A percentile compares a stretch with the other conserved stretches of the same genome.
These are phyloP conservation scores for Neofusicoccum sp. DNA, from an alignment of 2,329 filamentous ascomycete species.

Conservation along the genomic window DNA sequence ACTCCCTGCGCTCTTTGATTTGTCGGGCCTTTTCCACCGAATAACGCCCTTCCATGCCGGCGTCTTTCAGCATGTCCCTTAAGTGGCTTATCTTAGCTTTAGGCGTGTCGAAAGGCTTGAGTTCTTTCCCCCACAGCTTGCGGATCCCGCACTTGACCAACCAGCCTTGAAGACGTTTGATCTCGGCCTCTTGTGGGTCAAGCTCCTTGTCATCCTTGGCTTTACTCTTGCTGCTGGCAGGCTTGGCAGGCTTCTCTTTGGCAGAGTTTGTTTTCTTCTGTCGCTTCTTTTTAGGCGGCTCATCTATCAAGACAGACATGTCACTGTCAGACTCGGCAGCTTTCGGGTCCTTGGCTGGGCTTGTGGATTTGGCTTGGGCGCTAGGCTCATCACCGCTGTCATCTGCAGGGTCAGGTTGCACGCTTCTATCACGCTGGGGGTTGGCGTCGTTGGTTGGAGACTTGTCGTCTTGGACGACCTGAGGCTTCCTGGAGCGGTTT, in stretches of 20 bases:
- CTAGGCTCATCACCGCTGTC: slow-evolving; percentile 4
- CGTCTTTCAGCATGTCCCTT: slow-evolving; percentile 73
- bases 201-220: slow-evolving; percentile 46
- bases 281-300: slow-evolving; percentile 60
- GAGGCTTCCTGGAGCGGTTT: slow-evolving; percentile 7
- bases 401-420: neutral
- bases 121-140: slow-evolving; percentile 86
- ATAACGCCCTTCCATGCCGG: slow-evolving; percentile 87
- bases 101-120: slow-evolving; percentile 72
- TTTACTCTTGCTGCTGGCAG: slow-evolving; percentile 34
- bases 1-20: slow-evolving; percentile 85
- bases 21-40: slow-evolving; percentile 80
- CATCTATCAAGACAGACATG: slow-evolving; percentile 77
- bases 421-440: neutral
- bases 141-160: slow-evolving; percentile 88
- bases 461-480: neutral
- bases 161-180: slow-evolving; percentile 86
- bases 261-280: slow-evolving; percentile 39
- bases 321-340: slow-evolving; percentile 60
- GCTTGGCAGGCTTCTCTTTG: slow-evolving; percentile 30
- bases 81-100: slow-evolving; percentile 84
- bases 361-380: neutral
- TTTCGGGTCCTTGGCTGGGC: neutral
- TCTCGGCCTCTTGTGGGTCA: slow-evolving; percentile 72
- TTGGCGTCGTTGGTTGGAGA: neutral